Evolutionary conservation across 2,329 filamentous ascomycete species (phyloP).

Genomic region (Botrytis fragariae): DNA sequence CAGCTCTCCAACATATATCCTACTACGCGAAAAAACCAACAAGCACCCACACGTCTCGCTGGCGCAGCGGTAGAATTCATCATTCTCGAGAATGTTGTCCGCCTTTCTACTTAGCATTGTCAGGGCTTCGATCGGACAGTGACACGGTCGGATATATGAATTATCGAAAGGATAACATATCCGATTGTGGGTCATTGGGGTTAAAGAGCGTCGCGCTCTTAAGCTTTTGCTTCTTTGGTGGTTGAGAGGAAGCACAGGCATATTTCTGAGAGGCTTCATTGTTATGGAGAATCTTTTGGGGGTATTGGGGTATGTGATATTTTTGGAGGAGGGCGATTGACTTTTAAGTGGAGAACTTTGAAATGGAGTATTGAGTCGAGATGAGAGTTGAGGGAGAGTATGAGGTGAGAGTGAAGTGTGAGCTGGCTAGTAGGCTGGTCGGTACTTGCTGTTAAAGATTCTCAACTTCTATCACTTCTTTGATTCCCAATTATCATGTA

Average conservation of each 20-base stretch:
- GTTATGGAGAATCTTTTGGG: background rate
- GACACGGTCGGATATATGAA: background rate
- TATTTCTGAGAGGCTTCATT: background rate
- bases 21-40: background rate
- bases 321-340: background rate
- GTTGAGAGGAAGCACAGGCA: rapidly evolving
- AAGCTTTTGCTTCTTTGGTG: background rate
- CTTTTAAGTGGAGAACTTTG: background rate
- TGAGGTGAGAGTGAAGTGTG: background rate
- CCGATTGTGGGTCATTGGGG: background rate
- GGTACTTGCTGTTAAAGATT: background rate
- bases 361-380: background rate
- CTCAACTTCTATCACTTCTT: background rate
- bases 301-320: background rate
- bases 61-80: constrained; percentile 1
- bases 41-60: background rate
- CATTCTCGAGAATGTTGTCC: background rate
- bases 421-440: background rate
- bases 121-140: background rate
- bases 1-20: background rate
- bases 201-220: background rate
- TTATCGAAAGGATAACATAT: background rate
- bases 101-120: background rate
- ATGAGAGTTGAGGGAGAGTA: background rate
- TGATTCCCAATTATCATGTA: background rate